Evolutionary conservation across 2,329 filamentous ascomycete species (phyloP).

Genomic region (Chlorencoelia australis): DNA sequence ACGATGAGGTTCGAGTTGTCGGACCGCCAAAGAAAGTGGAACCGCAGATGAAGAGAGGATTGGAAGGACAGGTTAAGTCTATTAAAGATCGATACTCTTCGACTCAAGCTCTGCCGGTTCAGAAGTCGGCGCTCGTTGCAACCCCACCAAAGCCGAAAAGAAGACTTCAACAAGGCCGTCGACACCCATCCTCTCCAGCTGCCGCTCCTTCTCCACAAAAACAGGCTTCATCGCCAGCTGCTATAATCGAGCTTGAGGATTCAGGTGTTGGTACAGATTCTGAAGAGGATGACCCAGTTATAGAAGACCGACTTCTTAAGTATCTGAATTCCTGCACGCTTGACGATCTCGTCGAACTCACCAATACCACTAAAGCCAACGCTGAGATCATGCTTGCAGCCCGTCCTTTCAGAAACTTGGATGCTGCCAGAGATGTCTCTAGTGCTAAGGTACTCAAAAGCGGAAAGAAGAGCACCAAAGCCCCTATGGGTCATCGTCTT

Average conservation of each 20-base stretch:
- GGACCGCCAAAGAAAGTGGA: conserved; percentile 29
- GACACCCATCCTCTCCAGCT: conserved; percentile 20
- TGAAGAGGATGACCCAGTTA: conserved; percentile 31
- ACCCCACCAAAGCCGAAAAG: conserved; percentile 24
- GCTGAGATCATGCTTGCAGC: conserved; percentile 61
- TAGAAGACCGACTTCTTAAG: conserved; percentile 53
- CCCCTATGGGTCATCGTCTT: conserved; percentile 53
- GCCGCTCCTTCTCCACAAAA: conserved; percentile 13
- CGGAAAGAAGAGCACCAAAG: conserved; percentile 37
- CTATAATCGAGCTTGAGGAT: conserved; percentile 24
- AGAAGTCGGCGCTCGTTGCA: conserved; percentile 13
- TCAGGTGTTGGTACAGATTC: conserved; percentile 21
- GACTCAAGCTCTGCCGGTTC: conserved; percentile 30
- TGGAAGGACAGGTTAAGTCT: conserved; percentile 42
- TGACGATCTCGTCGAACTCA: conserved; percentile 72
- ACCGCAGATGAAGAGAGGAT: conserved; percentile 41
- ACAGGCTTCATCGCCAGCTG: conserved; percentile 10
- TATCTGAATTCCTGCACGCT: conserved; percentile 75
- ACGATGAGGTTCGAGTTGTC: conserved; percentile 27
- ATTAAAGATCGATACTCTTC: conserved; percentile 50
- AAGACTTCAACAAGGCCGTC: conserved; percentile 26
- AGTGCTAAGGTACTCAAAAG: conserved; percentile 36
- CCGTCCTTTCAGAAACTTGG: conserved; percentile 62
- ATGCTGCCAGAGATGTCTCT: conserved; percentile 56
- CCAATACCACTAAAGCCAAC: conserved; percentile 59